Evolutionary conservation across 1,139 yeast species (phyloP), one percentile per base, ranked within the genome.

Genomic region (Zhuliangozyma blackwelliae): DNA sequence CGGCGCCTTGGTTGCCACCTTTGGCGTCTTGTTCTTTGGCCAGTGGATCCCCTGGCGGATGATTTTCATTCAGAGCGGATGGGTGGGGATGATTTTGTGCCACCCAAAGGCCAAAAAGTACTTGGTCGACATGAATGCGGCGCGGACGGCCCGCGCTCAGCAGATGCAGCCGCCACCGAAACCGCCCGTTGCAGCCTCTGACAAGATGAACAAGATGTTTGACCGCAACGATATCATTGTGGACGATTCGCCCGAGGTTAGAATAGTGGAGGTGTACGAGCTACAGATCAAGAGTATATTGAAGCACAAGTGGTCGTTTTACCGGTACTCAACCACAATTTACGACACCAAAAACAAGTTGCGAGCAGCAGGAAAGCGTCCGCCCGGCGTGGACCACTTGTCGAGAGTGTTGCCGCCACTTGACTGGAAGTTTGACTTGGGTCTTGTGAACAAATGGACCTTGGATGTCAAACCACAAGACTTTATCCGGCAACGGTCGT

Each of bases 181-280:
- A 9, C 5, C 29, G 7, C 16, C 29, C 7, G 29, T 25, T 11
- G 12, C 29, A 16, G 12, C 6, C 33, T 7, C 7, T 28, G 12
- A 21, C 6, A 11, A 16, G 5, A 5, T 25, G 23, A 25, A 34
- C 12, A 31, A 40, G 29, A 29, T 58, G 32, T 64, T 68, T 31
- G 76, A 72, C 35, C 54, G 75, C 31, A 54, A 58, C 26, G 79
- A 76, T 40, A 71, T 82, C 26, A 68, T 84, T 10, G 67, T 86
- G 25, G 95, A 86, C 52, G 92, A 83, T 41, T 59, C 73, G 1
- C 82, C 87, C 0, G 82, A 81, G 34, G 65, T 72, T 0, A 63
- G 72, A 37, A 57, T 68, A 10, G 90, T 86, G 7, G 95, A 88
- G 51, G 65, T 89, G 1, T 89, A 71, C 54, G 96, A 88, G 56